These are phyloP conservation scores for Fusarium chaquense DNA, from an alignment of 2,329 filamentous ascomycete species.

Conservation along the genomic window DNA sequence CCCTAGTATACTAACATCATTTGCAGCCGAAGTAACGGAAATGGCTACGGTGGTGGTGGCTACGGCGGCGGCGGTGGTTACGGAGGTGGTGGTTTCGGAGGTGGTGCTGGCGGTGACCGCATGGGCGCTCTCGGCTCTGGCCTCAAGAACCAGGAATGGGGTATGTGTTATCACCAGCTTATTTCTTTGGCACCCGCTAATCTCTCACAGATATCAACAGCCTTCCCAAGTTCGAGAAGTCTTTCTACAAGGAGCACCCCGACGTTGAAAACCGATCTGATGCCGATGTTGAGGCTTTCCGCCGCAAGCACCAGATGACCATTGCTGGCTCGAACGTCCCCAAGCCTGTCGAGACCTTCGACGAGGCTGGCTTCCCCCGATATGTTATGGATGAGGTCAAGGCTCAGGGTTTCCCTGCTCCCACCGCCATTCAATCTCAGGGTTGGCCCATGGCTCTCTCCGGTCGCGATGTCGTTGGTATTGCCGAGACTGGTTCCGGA, in stretches of 20 bases:
- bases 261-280: constrained; percentile 79
- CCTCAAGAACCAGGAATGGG: constrained; percentile 90
- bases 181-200: constrained; percentile 49
- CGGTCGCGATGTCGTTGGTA: constrained; percentile 97
- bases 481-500: constrained; percentile 98
- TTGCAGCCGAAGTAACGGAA: constrained; percentile 61
- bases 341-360: constrained; percentile 95
- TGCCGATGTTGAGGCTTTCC: constrained; percentile 88
- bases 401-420: constrained; percentile 92
- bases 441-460: constrained; percentile 99
- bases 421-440: constrained; percentile 97
- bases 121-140: constrained; percentile 93
- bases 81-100: constrained; percentile 54
- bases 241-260: constrained; percentile 97
- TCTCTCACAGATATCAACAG: constrained; percentile 72
- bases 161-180: constrained; percentile 66
- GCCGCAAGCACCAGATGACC: constrained; percentile 85
- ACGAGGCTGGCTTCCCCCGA: constrained; percentile 95
- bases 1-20: constrained; percentile 52
- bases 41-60: constrained; percentile 54
- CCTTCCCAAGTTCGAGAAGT: constrained; percentile 98
- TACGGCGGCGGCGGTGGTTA: constrained; percentile 54
- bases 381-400: constrained; percentile 99
- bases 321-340: constrained; percentile 85
- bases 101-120: constrained; percentile 84